A percentile compares a stretch with the other conserved stretches of the same genome.
phyloP scores from a whole-genome alignment of 2,329 filamentous ascomycete genomes.

The Ustilaginoidea virens region DNA sequence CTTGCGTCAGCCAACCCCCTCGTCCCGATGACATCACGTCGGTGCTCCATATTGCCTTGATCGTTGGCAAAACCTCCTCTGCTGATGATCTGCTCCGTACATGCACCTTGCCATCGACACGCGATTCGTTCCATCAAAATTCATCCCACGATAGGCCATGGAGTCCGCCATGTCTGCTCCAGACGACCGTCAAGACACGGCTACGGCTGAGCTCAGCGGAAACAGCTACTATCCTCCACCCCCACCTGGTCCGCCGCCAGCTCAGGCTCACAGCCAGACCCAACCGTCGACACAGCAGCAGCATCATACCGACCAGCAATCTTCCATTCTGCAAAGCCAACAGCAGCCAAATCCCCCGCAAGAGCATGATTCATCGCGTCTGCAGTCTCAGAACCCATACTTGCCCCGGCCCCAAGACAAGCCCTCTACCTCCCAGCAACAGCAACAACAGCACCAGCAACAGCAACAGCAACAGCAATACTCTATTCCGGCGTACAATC shows the following conservation, averaged over 20 bases:
- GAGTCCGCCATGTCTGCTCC: constrained; percentile 4
- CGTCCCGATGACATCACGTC: no score
- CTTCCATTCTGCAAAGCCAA: constrained; percentile 1
- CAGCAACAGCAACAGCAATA: constrained; percentile 8
- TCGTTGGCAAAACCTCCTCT: no score
- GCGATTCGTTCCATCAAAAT: no score
- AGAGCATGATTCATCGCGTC: neutral
- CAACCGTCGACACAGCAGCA: neutral
- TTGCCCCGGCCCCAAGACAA: constrained; percentile 10
- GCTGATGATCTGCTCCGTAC: no score
- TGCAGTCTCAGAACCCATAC: neutral
- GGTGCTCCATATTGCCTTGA: no score
- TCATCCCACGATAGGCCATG: no score
- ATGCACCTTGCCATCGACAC: no score
- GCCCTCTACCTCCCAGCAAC: constrained; percentile 5
- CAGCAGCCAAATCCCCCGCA: neutral
- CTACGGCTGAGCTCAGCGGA: constrained; percentile 5
- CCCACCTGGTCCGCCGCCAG: constrained; percentile 7
- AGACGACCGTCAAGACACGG: neutral
- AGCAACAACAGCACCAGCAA: constrained; percentile 6
- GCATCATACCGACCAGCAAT: constrained; percentile 1
- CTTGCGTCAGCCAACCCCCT: no score
- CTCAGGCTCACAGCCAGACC: neutral
- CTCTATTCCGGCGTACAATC: constrained; percentile 15
- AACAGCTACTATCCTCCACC: constrained; percentile 11